Evolutionary conservation across 305 asterid species (phyloP).

Genomic region (Rubia balearica): DNA sequence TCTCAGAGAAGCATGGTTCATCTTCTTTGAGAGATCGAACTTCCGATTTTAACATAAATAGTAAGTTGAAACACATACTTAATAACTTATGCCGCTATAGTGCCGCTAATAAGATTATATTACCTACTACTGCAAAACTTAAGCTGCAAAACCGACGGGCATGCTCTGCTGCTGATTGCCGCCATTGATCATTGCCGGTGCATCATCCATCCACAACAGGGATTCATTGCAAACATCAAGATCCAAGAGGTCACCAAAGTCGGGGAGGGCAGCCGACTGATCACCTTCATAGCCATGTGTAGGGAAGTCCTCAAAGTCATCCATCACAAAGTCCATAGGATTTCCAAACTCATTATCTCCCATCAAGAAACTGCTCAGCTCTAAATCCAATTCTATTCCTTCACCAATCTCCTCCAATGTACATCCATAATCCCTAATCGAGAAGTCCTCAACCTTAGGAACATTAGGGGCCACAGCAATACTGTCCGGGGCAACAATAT

Average conservation of each 20-base stretch:
- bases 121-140: slow-evolving; percentile 45
- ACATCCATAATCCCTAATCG: slow-evolving; percentile 33
- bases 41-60: not conserved
- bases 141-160: slow-evolving; percentile 66
- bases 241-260: slow-evolving; percentile 20
- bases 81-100: not conserved
- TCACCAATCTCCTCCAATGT: slow-evolving; percentile 37
- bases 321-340: slow-evolving; percentile 15
- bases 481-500: not conserved
- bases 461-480: slow-evolving; percentile 9
- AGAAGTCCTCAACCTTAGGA: slow-evolving; percentile 25
- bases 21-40: slow-evolving; percentile 10
- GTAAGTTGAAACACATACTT: not conserved
- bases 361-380: slow-evolving; percentile 21
- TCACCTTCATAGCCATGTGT: slow-evolving; percentile 19
- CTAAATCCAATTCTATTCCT: slow-evolving; percentile 42
- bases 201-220: slow-evolving; percentile 21
- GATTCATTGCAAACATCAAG: slow-evolving; percentile 19
- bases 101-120: not conserved
- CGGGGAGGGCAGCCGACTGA: slow-evolving; percentile 16
- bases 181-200: slow-evolving; percentile 25
- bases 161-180: slow-evolving; percentile 39
- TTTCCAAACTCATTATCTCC: slow-evolving; percentile 7
- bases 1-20: slow-evolving; percentile 10
- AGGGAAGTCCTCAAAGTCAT: slow-evolving; percentile 14